Evolutionary conservation across 352 stramenopile species (phyloP).

Genomic region (Pythium biforme): DNA sequence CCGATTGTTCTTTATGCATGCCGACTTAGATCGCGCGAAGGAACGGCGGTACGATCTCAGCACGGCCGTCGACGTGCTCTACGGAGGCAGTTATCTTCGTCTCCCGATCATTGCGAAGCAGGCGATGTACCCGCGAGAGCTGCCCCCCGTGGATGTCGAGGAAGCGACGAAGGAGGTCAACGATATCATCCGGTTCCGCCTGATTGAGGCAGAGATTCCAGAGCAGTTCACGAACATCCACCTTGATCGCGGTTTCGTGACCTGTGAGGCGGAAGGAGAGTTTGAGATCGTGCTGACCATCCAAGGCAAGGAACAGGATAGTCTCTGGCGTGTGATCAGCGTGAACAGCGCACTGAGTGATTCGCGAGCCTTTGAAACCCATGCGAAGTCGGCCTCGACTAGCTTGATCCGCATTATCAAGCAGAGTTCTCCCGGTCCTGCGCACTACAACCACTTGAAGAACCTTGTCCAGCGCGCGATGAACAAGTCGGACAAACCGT

Average conservation of each 20-base stretch:
- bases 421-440: constrained; percentile 61
- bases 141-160: constrained; percentile 62
- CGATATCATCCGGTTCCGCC: constrained; percentile 78
- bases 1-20: constrained; percentile 84
- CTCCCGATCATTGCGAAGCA: constrained; percentile 76
- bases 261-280: constrained; percentile 67
- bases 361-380: constrained; percentile 46
- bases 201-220: constrained; percentile 80
- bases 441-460: constrained; percentile 81
- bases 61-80: constrained; percentile 80
- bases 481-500: constrained; percentile 79
- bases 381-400: constrained; percentile 57
- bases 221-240: constrained; percentile 79
- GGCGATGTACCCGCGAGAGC: constrained; percentile 62
- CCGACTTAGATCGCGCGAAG: constrained; percentile 76
- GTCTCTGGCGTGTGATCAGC: constrained; percentile 77
- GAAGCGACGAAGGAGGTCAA: constrained; percentile 59
- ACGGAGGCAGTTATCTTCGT: constrained; percentile 68
- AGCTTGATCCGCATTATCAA: constrained; percentile 77
- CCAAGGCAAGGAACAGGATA: constrained; percentile 72
- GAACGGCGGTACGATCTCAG: constrained; percentile 80
- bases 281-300: constrained; percentile 87
- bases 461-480: constrained; percentile 84
- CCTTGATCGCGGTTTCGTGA: constrained; percentile 76
- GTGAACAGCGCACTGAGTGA: constrained; percentile 79